Evolutionary conservation across 192 early-diverging fungal species (phyloP), one percentile per base, ranked within the genome.

Genomic region (Piromyces finnis): DNA sequence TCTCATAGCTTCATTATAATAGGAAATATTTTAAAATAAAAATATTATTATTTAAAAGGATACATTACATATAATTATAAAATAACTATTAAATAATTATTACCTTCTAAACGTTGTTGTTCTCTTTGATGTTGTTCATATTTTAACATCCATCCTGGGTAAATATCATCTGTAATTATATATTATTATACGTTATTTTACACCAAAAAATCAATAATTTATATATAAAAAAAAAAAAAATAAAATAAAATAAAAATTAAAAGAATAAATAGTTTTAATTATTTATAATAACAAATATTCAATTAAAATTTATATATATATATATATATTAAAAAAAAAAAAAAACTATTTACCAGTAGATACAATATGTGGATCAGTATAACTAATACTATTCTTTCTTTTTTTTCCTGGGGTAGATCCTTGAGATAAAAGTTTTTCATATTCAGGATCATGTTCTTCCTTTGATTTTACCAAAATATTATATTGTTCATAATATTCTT

Each of bases 281-380:
- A 35, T 7, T 7, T 35, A 35, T 35, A 35, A 12, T 37, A 37
- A 13, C 36, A 37, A 37, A 14, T 7, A 12, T 35, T 7, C 12
- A 35, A 35, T 35, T 7, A 35, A 35, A 35, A 35, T 35, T 35
- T 35, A 3, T 12, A 35, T 35, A 7, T 35, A 7, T 35, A 7
- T 37, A 12, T 14, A 12, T 37, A 37, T 37, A 37, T 15, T 1
- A 37, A 14, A 14, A 37, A 37, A 14, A 37, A 37, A 14, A 37
- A 12, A 14, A 14, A 9, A n/a, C 1, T n/a, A 68, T 0, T 81
- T 84, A 90, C 90, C 93, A 81, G 88, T 88, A 82, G 90, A 86
- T 18, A 94, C 91, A 3, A 93, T 89, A n/a, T 88, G 88, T 7
- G 92, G 86, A 77, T 88, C 83, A 29, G 87, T 87, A 30, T 88